Base-by-base conservation (phyloP, 345 rosid genomes). In the Punica granatum region DNA sequence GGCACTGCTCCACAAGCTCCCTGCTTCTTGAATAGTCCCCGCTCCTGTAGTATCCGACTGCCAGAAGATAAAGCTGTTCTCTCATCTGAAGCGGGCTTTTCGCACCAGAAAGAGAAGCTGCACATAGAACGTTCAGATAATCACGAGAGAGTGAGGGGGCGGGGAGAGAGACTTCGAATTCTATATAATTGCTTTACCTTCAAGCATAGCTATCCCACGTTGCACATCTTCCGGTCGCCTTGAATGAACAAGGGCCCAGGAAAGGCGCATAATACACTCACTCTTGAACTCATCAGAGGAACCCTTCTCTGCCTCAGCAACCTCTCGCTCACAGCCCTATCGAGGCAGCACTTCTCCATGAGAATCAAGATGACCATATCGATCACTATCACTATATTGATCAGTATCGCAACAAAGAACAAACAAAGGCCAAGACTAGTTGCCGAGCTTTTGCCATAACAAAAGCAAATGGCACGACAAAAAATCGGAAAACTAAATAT, bases 181-280 rank as follows among this genome's bases (percentile, higher is more conserved):
- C 33, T 13, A 56, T 26, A 30, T 11, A 28, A 3, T 13, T 19
- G 18, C 64, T 28, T 15, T 48, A 90, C 95, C 85, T 88, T 88
- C 90, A 72, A 90, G 90, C 95, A 90, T 86, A n/a, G 85, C 92
- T 49, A 88, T 80, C 23, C 95, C 97, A 30, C 94, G 97, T 62
- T 88, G 94, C 25, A 86, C 81, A 73, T 88, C 90, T 28, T 70
- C 88, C 1, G 81, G 65, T 28, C 65, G 74, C 68, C 83, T 82
- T 4, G 94, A 88, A 74, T 90, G 97, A 78, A 88, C 89, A 67
- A 90, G 92, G 77, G 97, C 84, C 97, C 97, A 90, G 7, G 94
- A 90, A 35, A 90, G 73, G 31, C 90, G 81, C 86, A 86, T 86
- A 30, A 88, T 70, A 75, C 88, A 80, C 67, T 86, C 88, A 46